Conservation (phyloP, 2,329 filamentous ascomycete genomes). For the Xylariaceae sp. region DNA sequence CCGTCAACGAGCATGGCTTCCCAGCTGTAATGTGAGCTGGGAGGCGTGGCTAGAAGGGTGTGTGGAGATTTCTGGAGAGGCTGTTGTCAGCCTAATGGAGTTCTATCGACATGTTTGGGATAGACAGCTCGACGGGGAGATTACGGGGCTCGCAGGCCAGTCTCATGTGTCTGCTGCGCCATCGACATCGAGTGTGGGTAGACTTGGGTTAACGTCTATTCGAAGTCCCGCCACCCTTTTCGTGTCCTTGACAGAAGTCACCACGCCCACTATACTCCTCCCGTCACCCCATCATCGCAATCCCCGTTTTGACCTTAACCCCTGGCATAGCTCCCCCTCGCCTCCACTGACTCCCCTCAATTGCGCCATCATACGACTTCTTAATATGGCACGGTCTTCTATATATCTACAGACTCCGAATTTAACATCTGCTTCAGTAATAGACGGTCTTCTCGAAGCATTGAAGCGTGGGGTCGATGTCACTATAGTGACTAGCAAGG, state of each 20-base stretch:
- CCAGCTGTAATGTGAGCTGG: conserved; percentile 85
- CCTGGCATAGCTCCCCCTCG: conserved; percentile 52
- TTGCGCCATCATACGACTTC: conserved; percentile 61
- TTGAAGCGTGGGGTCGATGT: conserved; percentile 69
- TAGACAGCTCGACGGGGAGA: conserved; percentile 28
- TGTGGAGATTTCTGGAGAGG: conserved; percentile 64
- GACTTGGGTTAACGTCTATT: conserved; percentile 20
- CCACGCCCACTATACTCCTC: conserved; percentile 63
- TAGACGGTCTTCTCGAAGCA: conserved; percentile 63
- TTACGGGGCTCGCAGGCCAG: background rate
- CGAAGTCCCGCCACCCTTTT: conserved; percentile 29
- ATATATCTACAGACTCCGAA: conserved; percentile 80
- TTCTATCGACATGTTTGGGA: conserved; percentile 76
- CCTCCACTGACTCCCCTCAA: conserved; percentile 71
- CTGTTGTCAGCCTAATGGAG: conserved; percentile 62
- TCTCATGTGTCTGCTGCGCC: conserved; percentile 2
- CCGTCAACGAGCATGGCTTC: conserved; percentile 65
- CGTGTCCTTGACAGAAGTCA: conserved; percentile 15
- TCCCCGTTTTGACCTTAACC: conserved; percentile 63
- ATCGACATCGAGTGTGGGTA: conserved; percentile 9
- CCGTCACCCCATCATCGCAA: conserved; percentile 75
- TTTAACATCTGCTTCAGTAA: conserved; percentile 67
- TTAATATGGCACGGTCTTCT: conserved; percentile 57
- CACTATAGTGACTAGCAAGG: conserved; percentile 65
- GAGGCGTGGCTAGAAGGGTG: conserved; percentile 86